These are phyloP conservation scores for Thalassia testudinum DNA, from an alignment of 116 monocot species.

Conservation along the genomic window DNA sequence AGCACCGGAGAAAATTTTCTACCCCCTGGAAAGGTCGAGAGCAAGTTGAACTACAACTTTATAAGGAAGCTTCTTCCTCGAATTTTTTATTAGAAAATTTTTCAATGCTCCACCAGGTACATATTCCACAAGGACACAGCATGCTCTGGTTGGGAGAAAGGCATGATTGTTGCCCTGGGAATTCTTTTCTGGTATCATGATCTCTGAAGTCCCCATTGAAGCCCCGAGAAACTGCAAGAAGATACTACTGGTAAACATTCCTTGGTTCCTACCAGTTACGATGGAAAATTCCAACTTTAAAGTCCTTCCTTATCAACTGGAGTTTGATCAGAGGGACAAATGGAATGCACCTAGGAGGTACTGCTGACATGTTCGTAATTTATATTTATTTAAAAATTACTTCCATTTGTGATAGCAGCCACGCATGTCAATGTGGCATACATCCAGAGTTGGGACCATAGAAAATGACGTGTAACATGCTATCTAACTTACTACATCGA, in stretches of 20 bases:
- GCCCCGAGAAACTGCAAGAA: constrained; percentile 76
- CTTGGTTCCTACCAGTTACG: too few relatives aligned
- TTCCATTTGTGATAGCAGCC: too few relatives aligned
- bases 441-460: too few relatives aligned
- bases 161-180: constrained; percentile 14
- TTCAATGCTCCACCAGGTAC: constrained; percentile 80
- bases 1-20: constrained; percentile 2
- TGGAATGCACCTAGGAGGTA: neutral
- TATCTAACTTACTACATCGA: too few relatives aligned
- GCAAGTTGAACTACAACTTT: constrained; percentile 80
- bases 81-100: constrained; percentile 71
- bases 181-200: constrained; percentile 47
- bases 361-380: too few relatives aligned
- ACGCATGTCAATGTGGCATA: too few relatives aligned
- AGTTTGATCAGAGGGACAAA: neutral
- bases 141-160: constrained; percentile 46
- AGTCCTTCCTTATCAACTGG: neutral
- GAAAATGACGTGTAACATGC: too few relatives aligned
- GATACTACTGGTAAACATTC: too few relatives aligned
- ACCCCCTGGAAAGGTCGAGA: constrained; percentile 91
- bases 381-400: too few relatives aligned
- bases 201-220: constrained; percentile 77
- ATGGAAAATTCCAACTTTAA: neutral
- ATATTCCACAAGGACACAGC: constrained; percentile 95
- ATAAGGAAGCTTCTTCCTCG: constrained; percentile 58